phyloP scores from a whole-genome alignment of 768 basidiomycete genomes.

The Tulasnella sp. region DNA sequence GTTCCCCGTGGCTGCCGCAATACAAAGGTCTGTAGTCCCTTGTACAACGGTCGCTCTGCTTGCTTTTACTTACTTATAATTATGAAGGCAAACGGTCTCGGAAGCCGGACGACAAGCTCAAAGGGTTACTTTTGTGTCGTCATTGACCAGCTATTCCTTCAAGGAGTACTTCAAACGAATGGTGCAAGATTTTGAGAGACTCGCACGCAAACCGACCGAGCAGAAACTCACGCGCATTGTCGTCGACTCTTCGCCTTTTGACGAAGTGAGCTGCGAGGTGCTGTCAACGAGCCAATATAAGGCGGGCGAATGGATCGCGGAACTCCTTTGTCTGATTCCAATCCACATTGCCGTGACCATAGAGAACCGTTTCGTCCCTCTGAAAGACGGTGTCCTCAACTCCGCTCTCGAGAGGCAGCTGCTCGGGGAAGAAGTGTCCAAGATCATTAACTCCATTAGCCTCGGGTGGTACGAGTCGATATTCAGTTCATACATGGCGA shows the following conservation, averaged over 20 bases:
- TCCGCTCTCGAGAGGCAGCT: slow-evolving; percentile 55
- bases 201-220: slow-evolving; percentile 58
- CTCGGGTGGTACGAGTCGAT: slow-evolving; percentile 70
- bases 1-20: slow-evolving; percentile 31
- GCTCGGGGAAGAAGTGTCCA: slow-evolving; percentile 61
- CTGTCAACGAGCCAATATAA: slow-evolving; percentile 43
- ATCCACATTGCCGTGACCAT: slow-evolving; percentile 64
- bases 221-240: neutral
- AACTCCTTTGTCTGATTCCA: slow-evolving; percentile 64
- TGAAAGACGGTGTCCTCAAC: slow-evolving; percentile 62
- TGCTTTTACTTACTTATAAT: neutral
- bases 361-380: slow-evolving; percentile 63
- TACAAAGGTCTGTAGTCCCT: slow-evolving; percentile 1
- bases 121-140: slow-evolving; percentile 26
- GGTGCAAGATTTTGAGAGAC: slow-evolving; percentile 53
- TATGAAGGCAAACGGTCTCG: slow-evolving; percentile 22
- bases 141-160: neutral
- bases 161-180: slow-evolving; percentile 52
- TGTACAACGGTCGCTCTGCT: neutral
- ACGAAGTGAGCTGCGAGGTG: slow-evolving; percentile 22
- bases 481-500: slow-evolving; percentile 64
- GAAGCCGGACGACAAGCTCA: neutral
- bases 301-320: slow-evolving; percentile 65
- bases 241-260: slow-evolving; percentile 38
- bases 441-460: slow-evolving; percentile 58